Evolutionary conservation across 768 basidiomycete genomes (phyloP).

Genomic region (Kwoniella dejecticola): DNA sequence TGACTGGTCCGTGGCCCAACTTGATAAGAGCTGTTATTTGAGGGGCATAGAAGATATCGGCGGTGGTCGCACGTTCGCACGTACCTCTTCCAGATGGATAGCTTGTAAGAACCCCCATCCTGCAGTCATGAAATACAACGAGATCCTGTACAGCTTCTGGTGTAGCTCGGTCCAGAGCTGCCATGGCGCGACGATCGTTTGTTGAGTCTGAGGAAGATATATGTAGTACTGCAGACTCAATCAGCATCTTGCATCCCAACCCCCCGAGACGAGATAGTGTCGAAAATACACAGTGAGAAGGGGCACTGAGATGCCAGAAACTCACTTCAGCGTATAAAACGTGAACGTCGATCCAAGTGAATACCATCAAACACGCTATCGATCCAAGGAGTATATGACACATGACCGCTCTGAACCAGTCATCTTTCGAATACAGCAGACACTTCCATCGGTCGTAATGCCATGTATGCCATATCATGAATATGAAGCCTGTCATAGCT

Average conservation of each 20-base stretch:
- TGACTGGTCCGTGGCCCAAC: too few relatives aligned
- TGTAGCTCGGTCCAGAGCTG: slow-evolving; percentile 29
- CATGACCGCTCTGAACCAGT: slow-evolving; percentile 37
- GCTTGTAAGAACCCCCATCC: slow-evolving; percentile 41
- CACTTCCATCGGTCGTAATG: slow-evolving; percentile 42
- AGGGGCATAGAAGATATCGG: too few relatives aligned
- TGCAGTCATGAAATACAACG: slow-evolving; percentile 27
- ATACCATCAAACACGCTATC: slow-evolving; percentile 14
- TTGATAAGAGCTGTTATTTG: too few relatives aligned
- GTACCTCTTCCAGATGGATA: slow-evolving; percentile 44
- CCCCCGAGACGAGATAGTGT: too few relatives aligned
- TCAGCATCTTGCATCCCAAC: too few relatives aligned
- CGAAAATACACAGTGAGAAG: not conserved
- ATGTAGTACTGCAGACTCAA: slow-evolving; percentile 32
- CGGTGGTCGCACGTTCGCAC: too few relatives aligned
- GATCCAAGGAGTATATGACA: slow-evolving; percentile 28
- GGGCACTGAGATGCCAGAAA: not conserved
- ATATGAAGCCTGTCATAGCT: slow-evolving; percentile 29
- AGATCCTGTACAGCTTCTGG: slow-evolving; percentile 17
- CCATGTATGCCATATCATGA: slow-evolving; percentile 48
- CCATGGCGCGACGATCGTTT: slow-evolving; percentile 33
- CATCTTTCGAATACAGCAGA: slow-evolving; percentile 22
- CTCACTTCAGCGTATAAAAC: slow-evolving; percentile 35
- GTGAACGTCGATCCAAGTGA: slow-evolving; percentile 23
- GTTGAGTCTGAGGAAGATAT: slow-evolving; percentile 11